Conservation (phyloP, 805 yeast genomes). For the Lachancea dasiensis region DNA sequence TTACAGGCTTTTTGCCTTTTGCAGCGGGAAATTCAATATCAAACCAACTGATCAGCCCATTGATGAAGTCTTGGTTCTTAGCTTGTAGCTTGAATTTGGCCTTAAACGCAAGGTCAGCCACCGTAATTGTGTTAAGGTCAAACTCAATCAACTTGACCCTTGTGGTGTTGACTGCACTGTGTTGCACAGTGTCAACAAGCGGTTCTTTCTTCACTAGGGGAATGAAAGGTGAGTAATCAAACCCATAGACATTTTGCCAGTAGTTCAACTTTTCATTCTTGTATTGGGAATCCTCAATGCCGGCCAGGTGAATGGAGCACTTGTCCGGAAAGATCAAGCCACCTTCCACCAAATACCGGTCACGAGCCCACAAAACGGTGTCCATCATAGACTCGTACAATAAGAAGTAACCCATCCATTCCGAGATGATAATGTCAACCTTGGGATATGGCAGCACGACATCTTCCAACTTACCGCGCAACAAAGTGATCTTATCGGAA, state of each 20-base stretch:
- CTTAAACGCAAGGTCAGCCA: constrained; percentile 75
- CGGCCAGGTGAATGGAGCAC: constrained; percentile 83
- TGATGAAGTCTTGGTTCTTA: constrained; percentile 72
- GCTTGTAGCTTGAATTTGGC: constrained; percentile 66
- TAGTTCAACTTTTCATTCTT: constrained; percentile 85
- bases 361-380: constrained; percentile 92
- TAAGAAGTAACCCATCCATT: constrained; percentile 99
- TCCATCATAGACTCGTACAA: constrained; percentile 97
- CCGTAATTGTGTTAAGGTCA: constrained; percentile 82
- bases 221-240: constrained; percentile 88
- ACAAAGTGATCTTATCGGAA: constrained; percentile 74
- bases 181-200: constrained; percentile 89
- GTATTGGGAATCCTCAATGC: constrained; percentile 88
- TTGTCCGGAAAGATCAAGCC: constrained; percentile 95
- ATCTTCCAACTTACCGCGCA: constrained; percentile 93
- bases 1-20: constrained; percentile 49
- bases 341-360: constrained; percentile 65
- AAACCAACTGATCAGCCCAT: constrained; percentile 91
- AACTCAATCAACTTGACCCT: constrained; percentile 67
- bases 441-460: constrained; percentile 75
- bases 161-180: constrained; percentile 67
- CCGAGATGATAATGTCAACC: constrained; percentile 93
- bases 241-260: constrained; percentile 98
- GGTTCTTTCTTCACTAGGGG: constrained; percentile 89
- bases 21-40: constrained; percentile 78